Evolutionary conservation across 345 rosid species (phyloP).

Genomic region (Gossypium herbaceum): DNA sequence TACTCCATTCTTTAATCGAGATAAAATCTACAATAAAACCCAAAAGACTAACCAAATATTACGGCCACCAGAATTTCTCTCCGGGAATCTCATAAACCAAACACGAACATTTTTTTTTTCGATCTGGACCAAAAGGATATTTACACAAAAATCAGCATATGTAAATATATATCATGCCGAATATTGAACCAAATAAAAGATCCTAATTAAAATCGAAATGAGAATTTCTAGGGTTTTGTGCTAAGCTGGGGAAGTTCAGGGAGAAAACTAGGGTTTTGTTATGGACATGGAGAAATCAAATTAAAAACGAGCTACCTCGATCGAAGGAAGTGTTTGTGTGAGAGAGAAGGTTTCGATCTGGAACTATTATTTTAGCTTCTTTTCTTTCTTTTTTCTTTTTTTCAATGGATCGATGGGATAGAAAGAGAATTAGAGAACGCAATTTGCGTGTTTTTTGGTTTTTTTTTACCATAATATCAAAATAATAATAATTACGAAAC

Average conservation of each 20-base stretch:
- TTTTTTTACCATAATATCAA: no score
- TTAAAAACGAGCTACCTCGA: constrained; percentile 8
- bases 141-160: constrained; percentile 7
- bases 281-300: constrained; percentile 4
- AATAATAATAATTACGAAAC: no score
- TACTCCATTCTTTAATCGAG: constrained; percentile 23
- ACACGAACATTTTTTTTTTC: neutral
- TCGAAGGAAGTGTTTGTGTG: neutral
- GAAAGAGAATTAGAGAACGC: constrained; percentile 2
- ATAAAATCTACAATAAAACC: constrained; percentile 12
- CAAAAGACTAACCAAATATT: neutral
- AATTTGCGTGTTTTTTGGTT: neutral
- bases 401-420: constrained; percentile 30
- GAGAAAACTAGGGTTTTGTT: constrained; percentile 30
- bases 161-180: neutral
- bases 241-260: constrained; percentile 16
- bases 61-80: neutral
- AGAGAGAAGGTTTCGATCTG: constrained; percentile 30
- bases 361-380: neutral
- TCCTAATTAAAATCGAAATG: neutral
- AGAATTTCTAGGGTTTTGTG: constrained; percentile 28
- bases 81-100: constrained; percentile 14
- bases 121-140: constrained; percentile 12
- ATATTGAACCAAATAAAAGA: neutral
- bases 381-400: neutral